Conservation (phyloP, 192 early-diverging fungal species). For the Coemansia pectinata region DNA sequence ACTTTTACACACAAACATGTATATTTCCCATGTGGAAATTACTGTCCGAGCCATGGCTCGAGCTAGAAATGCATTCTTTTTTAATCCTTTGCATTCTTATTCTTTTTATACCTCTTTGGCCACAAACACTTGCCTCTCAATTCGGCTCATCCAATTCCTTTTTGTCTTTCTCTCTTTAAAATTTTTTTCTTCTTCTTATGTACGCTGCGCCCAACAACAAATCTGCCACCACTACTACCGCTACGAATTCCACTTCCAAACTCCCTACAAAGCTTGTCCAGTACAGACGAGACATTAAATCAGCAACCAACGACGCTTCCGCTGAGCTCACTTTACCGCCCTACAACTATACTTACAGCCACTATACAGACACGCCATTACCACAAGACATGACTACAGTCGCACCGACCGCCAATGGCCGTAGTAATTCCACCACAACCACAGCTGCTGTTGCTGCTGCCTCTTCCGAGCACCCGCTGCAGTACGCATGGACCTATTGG, state of each 20-base stretch:
- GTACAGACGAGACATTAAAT: conserved; percentile 34
- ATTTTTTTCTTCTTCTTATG: conserved; percentile 13
- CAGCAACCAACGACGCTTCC: not conserved
- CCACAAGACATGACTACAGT: not conserved
- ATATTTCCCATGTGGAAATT: no score
- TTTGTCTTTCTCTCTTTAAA: conserved; percentile 9
- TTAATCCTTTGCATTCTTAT: not conserved
- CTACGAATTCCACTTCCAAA: conserved; percentile 12
- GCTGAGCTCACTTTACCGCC: not conserved
- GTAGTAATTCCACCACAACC: conserved; percentile 1
- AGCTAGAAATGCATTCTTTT: not conserved
- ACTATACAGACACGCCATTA: not conserved
- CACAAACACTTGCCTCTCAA: not conserved
- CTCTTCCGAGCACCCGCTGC: conserved; percentile 62
- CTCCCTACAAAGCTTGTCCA: conserved; percentile 32
- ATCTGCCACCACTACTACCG: not conserved
- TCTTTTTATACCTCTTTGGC: not conserved
- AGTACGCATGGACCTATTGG: conserved; percentile 88
- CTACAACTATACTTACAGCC: not conserved
- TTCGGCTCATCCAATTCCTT: conserved; percentile 4
- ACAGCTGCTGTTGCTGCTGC: not conserved
- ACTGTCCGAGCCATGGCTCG: not conserved
- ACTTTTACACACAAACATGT: no score
- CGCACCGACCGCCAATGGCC: not conserved
- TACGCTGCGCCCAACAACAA: conserved; percentile 33